These are phyloP conservation scores for Naumovozyma baii DNA, from an alignment of 805 yeast genomes.

Conservation along the genomic window DNA sequence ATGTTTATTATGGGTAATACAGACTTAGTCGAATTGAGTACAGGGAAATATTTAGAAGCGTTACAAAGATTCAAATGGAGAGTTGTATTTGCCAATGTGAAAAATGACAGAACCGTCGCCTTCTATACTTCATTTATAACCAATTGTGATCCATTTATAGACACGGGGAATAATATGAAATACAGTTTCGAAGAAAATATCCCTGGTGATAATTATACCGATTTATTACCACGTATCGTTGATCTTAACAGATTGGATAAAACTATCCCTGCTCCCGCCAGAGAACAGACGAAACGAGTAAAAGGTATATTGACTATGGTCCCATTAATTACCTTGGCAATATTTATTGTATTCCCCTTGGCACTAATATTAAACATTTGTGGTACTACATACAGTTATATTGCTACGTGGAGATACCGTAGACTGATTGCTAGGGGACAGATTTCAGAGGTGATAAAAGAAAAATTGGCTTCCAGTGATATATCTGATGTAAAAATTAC, in stretches of 20 bases:
- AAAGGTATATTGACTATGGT: neutral
- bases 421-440: conserved; percentile 17
- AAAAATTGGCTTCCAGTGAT: conserved; percentile 3
- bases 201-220: conserved; percentile 16
- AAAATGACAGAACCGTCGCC: conserved; percentile 79
- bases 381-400: conserved; percentile 26
- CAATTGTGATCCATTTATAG: conserved; percentile 62
- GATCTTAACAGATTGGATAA: conserved; percentile 18
- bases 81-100: conserved; percentile 59
- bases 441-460: conserved; percentile 14
- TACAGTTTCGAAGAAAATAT: conserved; percentile 39
- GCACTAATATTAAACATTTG: conserved; percentile 18
- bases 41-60: conserved; percentile 43
- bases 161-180: conserved; percentile 39
- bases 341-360: conserved; percentile 19
- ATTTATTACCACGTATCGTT: conserved; percentile 19
- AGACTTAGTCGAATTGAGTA: conserved; percentile 35
- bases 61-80: conserved; percentile 48
- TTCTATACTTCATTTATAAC: conserved; percentile 78
- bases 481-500: conserved; percentile 14
- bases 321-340: conserved; percentile 1
- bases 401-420: conserved; percentile 20
- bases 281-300: neutral
- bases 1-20: conserved; percentile 47
- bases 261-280: neutral